Evolutionary conservation across 2,329 filamentous ascomycete genomes (phyloP).

Genomic region (Pseudofabraea citricarpa): DNA sequence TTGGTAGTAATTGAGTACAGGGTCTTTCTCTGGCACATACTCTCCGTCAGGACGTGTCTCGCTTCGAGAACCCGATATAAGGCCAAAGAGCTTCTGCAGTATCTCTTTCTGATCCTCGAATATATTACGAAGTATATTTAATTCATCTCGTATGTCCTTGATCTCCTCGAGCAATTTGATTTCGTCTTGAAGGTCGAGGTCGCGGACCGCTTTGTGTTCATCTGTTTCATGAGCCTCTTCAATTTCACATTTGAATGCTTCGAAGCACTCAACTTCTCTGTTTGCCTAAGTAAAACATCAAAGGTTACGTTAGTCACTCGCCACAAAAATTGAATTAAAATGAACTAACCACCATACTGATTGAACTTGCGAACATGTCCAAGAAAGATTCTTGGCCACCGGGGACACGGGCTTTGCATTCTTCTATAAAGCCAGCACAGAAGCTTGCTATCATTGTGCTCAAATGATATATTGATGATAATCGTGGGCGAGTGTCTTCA

Average conservation of each 20-base stretch:
- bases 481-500: background rate
- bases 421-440: background rate
- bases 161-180: background rate
- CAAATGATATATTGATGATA: background rate
- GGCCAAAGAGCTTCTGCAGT: background rate
- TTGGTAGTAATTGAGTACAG: background rate
- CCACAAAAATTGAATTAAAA: background rate
- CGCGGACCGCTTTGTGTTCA: background rate
- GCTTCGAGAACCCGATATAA: too few relatives aligned
- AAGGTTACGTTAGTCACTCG: background rate
- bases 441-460: background rate
- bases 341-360: background rate
- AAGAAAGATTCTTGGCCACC: background rate
- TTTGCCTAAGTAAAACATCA: background rate
- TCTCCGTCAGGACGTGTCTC: background rate
- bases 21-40: background rate
- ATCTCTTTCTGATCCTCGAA: background rate
- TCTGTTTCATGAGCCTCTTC: background rate
- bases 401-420: background rate
- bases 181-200: background rate
- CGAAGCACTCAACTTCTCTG: background rate
- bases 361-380: background rate
- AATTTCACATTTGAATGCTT: background rate
- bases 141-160: background rate
- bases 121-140: background rate